These are phyloP conservation scores for Phaeodactylum tricornutum DNA, from an alignment of 108 stramenopile species.

Conservation along the genomic window DNA sequence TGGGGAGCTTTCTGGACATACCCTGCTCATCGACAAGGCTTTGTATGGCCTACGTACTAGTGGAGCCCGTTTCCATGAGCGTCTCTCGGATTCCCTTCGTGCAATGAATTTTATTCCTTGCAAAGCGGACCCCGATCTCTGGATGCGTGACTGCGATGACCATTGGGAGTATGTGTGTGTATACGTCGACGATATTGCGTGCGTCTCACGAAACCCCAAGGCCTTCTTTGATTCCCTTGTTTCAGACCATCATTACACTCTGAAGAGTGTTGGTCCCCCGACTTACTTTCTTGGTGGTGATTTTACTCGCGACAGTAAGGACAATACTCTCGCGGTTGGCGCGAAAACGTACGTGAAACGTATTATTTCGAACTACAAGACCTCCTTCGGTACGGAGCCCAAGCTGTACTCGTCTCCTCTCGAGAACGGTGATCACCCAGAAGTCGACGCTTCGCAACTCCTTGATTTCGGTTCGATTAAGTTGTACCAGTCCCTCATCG, in stretches of 20 bases:
- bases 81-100: too few species aligned
- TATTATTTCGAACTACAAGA: too few species aligned
- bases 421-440: slow-evolving; percentile 20
- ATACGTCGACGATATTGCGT: slow-evolving; percentile 19
- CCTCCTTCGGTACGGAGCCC: too few species aligned
- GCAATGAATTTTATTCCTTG: slow-evolving; percentile 21
- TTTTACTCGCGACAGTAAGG: slow-evolving; percentile 15
- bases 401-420: too few species aligned
- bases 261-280: slow-evolving; percentile 20
- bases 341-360: too few species aligned
- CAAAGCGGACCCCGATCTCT: slow-evolving; percentile 28
- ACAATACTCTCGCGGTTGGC: too few species aligned
- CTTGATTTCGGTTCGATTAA: slow-evolving; percentile 2
- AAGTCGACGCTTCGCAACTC: slow-evolving; percentile 8
- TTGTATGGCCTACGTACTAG: slow-evolving; percentile 23
- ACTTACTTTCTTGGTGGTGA: slow-evolving; percentile 21
- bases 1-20: slow-evolving; percentile 12
- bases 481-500: slow-evolving; percentile 19
- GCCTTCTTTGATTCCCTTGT: slow-evolving; percentile 7
- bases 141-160: slow-evolving; percentile 13
- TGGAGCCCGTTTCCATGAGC: too few species aligned
- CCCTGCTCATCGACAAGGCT: slow-evolving; percentile 15
- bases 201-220: slow-evolving; percentile 7
- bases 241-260: slow-evolving; percentile 7
- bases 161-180: slow-evolving; percentile 16